These are phyloP conservation scores for Claviceps spartinae DNA, from an alignment of 2,329 filamentous ascomycete genomes.

Conservation along the genomic window DNA sequence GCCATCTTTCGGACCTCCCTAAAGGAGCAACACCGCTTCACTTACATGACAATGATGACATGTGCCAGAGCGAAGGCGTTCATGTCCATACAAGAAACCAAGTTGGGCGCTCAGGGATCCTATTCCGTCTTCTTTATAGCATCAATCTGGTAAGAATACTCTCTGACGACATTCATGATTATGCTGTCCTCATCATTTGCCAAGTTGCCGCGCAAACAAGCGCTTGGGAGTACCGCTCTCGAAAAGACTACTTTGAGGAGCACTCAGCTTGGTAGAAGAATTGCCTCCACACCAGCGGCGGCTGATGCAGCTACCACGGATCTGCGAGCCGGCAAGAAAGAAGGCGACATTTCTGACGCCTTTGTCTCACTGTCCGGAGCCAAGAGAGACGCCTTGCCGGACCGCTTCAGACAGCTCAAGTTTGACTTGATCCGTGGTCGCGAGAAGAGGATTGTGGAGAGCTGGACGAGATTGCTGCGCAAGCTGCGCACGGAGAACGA, in stretches of 20 bases:
- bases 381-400: slow-evolving; percentile 32
- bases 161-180: neutral
- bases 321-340: slow-evolving; percentile 27
- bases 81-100: neutral
- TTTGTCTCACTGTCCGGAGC: slow-evolving; percentile 45
- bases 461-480: slow-evolving; percentile 35
- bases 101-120: no score
- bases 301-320: neutral
- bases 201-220: slow-evolving; percentile 4
- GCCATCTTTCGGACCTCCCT: neutral
- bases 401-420: slow-evolving; percentile 43
- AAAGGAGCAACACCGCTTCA: neutral
- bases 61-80: neutral
- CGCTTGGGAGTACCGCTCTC: neutral
- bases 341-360: slow-evolving; percentile 49
- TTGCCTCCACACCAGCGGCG: slow-evolving; percentile 1
- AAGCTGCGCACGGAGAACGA: slow-evolving; percentile 34
- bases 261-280: neutral
- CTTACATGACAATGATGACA: neutral
- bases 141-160: neutral
- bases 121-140: no score
- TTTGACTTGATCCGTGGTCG: slow-evolving; percentile 34
- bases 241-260: no score
- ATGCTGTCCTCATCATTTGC: slow-evolving; percentile 8
- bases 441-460: slow-evolving; percentile 30